Conservation (phyloP, 768 basidiomycete genomes). For the Chalciporus chontae region DNA sequence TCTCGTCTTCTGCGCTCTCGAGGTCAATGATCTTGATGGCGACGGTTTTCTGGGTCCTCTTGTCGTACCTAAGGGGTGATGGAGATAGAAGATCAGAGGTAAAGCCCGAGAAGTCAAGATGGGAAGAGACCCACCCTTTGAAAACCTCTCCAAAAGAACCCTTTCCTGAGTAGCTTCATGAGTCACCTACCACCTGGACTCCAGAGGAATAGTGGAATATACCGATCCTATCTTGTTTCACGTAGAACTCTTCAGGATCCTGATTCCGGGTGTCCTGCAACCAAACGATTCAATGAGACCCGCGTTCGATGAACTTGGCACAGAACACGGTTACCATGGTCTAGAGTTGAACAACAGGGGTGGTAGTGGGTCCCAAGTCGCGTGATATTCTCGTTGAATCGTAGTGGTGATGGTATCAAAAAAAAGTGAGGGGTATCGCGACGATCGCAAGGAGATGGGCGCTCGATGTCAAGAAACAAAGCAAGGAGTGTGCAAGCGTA, state of each 20-base stretch:
- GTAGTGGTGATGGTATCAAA: not conserved
- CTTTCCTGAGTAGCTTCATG: constrained; percentile 59
- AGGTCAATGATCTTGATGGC: constrained; percentile 99
- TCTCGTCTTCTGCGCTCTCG: constrained; percentile 98
- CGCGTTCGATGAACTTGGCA: not conserved
- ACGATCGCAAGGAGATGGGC: constrained; percentile 1
- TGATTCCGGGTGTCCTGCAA: constrained; percentile 62
- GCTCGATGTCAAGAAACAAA: constrained; percentile 8
- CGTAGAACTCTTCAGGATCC: constrained; percentile 97
- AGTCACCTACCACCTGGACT: constrained; percentile 14
- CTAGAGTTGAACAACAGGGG: not conserved
- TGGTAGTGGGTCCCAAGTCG: constrained; percentile 6
- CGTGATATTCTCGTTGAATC: constrained; percentile 11
- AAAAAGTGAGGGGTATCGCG: constrained; percentile 4
- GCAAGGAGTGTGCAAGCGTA: not conserved
- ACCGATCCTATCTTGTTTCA: constrained; percentile 98
- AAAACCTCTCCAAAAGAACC: constrained; percentile 99
- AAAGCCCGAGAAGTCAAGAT: constrained; percentile 8
- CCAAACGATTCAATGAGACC: constrained; percentile 6
- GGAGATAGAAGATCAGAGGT: not conserved
- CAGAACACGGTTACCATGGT: constrained; percentile 20
- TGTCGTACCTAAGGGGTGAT: constrained; percentile 71
- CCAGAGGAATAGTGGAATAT: constrained; percentile 19
- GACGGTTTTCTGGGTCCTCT: constrained; percentile 92
- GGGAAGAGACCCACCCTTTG: constrained; percentile 68